Conservation (phyloP, 2,329 filamentous ascomycete species). For the Aspergillus persii region DNA sequence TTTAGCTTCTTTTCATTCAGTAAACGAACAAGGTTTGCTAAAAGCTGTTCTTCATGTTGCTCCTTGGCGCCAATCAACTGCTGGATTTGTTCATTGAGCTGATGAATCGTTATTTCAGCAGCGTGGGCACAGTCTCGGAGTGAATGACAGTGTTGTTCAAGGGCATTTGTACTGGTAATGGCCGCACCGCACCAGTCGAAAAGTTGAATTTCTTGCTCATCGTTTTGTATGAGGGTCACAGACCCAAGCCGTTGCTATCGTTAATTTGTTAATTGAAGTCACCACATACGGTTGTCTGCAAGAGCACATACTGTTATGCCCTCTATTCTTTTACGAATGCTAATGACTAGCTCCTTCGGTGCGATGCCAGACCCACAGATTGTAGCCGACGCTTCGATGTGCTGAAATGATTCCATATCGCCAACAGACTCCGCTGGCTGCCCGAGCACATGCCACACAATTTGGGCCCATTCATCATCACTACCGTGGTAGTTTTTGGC, state of each 20-base stretch:
- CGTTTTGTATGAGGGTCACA: conserved; percentile 51
- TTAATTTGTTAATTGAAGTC: conserved; percentile 15
- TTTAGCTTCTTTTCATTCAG: conserved; percentile 65
- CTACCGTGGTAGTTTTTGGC: conserved; percentile 44
- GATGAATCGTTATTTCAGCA: conserved; percentile 51
- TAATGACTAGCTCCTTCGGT: conserved; percentile 38
- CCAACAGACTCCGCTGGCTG: conserved; percentile 21
- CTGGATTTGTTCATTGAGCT: conserved; percentile 55
- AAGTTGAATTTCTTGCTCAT: conserved; percentile 55
- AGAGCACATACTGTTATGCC: conserved; percentile 48
- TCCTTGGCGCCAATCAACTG: conserved; percentile 57
- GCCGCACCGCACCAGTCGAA: conserved; percentile 57
- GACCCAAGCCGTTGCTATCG: conserved; percentile 53
- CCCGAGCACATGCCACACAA: conserved; percentile 36
- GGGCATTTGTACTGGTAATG: conserved; percentile 41
- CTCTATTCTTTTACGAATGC: conserved; percentile 44
- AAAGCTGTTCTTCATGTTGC: conserved; percentile 55
- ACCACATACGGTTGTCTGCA: background rate
- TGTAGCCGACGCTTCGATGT: conserved; percentile 33
- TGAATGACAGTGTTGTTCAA: conserved; percentile 43
- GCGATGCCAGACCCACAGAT: conserved; percentile 25
- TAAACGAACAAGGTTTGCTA: conserved; percentile 58
- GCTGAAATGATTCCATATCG: conserved; percentile 20
- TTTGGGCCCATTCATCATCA: conserved; percentile 42
- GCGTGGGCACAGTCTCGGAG: conserved; percentile 41